Evolutionary conservation across 345 rosid species (phyloP), one percentile per base, ranked within the genome.

Genomic region (Eucalyptus erythrocorys): DNA sequence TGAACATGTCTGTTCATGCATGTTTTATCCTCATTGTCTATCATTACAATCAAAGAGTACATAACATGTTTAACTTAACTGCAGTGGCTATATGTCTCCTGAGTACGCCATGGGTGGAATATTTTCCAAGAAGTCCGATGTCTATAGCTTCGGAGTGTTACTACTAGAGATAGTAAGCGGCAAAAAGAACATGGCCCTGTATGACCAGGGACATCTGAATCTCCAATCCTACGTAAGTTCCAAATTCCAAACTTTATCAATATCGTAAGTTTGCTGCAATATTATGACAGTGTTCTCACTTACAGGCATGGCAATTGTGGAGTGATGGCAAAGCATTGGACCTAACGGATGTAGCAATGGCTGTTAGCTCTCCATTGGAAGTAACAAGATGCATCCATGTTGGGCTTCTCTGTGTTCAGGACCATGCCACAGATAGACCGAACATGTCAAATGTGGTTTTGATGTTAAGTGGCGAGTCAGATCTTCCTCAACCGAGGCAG

Each of bases 321-420:
- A 71, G 45, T 17, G 81, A 71, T 8, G 24, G 40, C 37, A 43
- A n/a, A 47, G 59, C 34, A 51, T 51, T 49, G 6, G 61, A 86
- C 59, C 55, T 85, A 51, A 34, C 1, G 14, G 61, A 85, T 85
- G 87, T 48, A 49, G 51, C 43, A 30, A 47, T 85, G 10, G 34
- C 21, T n/a, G 40, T 30, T 32, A 27, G 26, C 51, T 85, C 40
- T 85, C 4, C 40, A 89, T 76, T 89, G 89, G 85, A 47, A 2
- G 43, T 71, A 71, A 71, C 3, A 34, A 89, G 79, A 42, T 92
- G 92, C 88, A 87, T 92, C 42, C 91, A 92, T 27, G 81, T 90
- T 3, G 92, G 90, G 13, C 86, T 92, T 27, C 51, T 92, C 22
- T 92, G 91, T 76, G 92, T 89, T 22, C 93, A 91, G 45, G 92